Base-by-base conservation (phyloP, 2,329 filamentous ascomycete species). In the Knoxdaviesia proteae region DNA sequence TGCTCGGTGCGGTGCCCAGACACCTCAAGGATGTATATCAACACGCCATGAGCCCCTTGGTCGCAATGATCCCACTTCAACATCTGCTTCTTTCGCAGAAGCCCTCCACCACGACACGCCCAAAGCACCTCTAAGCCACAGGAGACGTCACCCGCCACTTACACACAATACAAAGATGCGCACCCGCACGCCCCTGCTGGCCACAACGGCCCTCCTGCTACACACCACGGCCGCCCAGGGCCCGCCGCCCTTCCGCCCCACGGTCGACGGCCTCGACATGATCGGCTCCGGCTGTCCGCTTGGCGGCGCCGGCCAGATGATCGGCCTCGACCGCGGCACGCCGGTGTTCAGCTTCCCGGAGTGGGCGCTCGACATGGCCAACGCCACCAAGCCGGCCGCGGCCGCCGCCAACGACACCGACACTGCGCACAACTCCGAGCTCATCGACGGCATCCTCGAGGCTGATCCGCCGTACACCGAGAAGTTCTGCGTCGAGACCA, bases 241-340 rank as follows among this genome's bases (percentile, higher is more conserved):
- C 11, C 7, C 7, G 31, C 6, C 32, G 32, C 42, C 42, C n/a
- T 30, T 33, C 36, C 37, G 37, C 36, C 42, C 42, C 8, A 43
- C 42, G 36, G 36, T 43, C 37, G 37, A 39, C 42, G 39, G 36
- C 36, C 36, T 43, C 36, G 20, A 32, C 37, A 43, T 43, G 42
- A 10, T 39, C 32, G 42, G 42, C 32, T 34, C 42, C 36, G 42
- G 42, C 42, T 43, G 37, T 34, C 42, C 42, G 33, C 7, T 38
- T 6, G 38, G 42, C 42, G 42, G 38, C 32, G 42, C 11, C 20
- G 38, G 42, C 33, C 32, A 40, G 32, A 38, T 32, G 3, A 34
- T 30, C 7, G 42, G 42, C 42, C 37, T 38, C 32, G 32, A 39
- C 6, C 32, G 40, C 38, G 42, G 38, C 36, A 43, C 42, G 7